These are phyloP conservation scores for Beauveria sp. DNA, from an alignment of 2,329 filamentous ascomycete genomes.

Conservation along the genomic window DNA sequence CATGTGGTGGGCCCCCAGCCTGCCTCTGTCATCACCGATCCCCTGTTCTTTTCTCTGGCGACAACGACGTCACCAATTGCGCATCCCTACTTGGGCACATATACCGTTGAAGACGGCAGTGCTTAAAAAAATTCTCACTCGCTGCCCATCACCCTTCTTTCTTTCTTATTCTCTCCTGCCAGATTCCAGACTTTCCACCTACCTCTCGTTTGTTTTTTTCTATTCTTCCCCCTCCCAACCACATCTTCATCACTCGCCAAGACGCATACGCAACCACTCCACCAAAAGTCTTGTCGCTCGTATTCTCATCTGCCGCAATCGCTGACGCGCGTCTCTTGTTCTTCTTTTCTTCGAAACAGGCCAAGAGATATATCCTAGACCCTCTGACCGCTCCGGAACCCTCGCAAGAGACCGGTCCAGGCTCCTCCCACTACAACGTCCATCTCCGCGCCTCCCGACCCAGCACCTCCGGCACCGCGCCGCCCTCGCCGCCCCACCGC, in stretches of 20 bases:
- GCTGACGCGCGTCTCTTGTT: not conserved
- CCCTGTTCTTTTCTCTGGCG: not conserved
- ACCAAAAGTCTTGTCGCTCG: not conserved
- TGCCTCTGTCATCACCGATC: not conserved
- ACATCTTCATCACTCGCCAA: not conserved
- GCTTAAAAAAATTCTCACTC: no score
- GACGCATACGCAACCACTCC: slow-evolving; percentile 1
- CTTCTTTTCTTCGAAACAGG: slow-evolving; percentile 33
- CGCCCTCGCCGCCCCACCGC: not conserved
- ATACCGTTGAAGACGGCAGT: no score
- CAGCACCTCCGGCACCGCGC: not conserved
- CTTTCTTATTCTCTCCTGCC: no score
- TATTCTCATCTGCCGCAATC: not conserved
- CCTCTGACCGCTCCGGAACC: slow-evolving; percentile 62
- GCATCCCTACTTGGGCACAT: not conserved
- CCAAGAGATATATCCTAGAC: slow-evolving; percentile 59
- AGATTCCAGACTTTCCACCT: not conserved
- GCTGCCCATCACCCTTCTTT: not conserved
- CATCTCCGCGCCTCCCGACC: slow-evolving; percentile 16
- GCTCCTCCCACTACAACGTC: slow-evolving; percentile 43
- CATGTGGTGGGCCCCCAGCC: not conserved
- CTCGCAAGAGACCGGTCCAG: slow-evolving; percentile 58
- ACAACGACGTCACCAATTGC: slow-evolving; percentile 5
- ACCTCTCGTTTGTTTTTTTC: not conserved
- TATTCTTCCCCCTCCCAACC: not conserved